Evolutionary conservation across 495 filamentous ascomycete species (phyloP), one percentile per base, ranked within the genome.

Genomic region (Podospora sp.): DNA sequence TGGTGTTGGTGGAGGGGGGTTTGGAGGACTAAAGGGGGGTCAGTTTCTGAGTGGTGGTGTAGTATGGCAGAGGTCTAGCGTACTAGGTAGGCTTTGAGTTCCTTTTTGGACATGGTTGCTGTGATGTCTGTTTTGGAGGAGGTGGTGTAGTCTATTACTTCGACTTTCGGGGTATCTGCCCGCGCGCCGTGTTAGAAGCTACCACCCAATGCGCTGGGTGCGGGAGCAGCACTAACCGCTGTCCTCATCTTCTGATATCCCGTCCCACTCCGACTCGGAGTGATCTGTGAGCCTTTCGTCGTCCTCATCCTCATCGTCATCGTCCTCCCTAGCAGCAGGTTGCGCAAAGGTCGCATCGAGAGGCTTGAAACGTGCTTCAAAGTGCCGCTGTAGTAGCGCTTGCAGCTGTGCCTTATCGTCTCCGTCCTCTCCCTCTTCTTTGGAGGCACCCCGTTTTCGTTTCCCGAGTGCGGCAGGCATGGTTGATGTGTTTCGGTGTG

Each of bases 301-400:
- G 33, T 76, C 76, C 46, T 71, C 66, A 2, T 77, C 70, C 11
- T 71, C 65, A 16, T 73, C 73, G 53, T 73, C 75, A 25, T 79
- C 74, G 20, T 73, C 66, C 53, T 73, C 57, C 26, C 53, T 58
- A 27, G 68, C 5, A 14, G 40, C 5, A 11, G 40, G 40, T 46
- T 46, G 40, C 40, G 40, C 5, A 46, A 46, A 46, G 50, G 33
- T 36, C 49, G n/a, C 68, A 40, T 72, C 81, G 22, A 97, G 72
- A 12, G 94, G 92, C 69, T 88, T 86, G 78, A 97, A 98, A 71
- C 89, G 88, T 9, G 90, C 86, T 78, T 97, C 95, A 76, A 99
- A 98, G 74, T 92, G 89, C 68, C 87, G 89, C 65, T 87, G 87
- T 68, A 99, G 88, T 36, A 90, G 80, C 63, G 75, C 80, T 62